phyloP scores from a whole-genome alignment of 139 green algal genomes.

The Limnomonas spitsbergensis region DNA sequence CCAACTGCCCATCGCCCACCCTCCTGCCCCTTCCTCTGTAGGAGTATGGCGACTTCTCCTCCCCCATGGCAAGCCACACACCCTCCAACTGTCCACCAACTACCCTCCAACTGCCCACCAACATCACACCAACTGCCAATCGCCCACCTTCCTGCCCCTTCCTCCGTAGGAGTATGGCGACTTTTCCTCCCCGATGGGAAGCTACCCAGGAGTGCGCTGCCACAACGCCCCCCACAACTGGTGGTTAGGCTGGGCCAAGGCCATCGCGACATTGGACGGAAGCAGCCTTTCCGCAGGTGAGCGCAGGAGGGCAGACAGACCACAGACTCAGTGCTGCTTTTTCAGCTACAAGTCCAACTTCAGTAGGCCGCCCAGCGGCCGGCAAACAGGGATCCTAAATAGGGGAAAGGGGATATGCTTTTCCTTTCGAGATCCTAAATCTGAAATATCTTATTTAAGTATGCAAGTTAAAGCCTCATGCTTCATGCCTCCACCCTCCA shows the following conservation, averaged over 20 bases:
- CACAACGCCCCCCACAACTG: constrained; percentile 1
- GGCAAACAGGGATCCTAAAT: no score
- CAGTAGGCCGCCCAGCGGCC: no score
- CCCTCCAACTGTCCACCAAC: no score
- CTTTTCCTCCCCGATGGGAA: background rate
- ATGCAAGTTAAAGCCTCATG: no score
- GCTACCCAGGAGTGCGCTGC: background rate
- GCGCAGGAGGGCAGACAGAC: no score
- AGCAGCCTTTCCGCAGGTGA: background rate
- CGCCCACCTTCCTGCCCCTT: background rate
- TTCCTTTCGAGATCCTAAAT: no score
- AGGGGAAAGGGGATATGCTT: no score
- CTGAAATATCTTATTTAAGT: no score
- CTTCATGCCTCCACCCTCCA: no score
- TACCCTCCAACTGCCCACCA: no score
- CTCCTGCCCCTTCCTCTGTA: background rate
- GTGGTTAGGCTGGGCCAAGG: background rate
- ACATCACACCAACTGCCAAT: background rate
- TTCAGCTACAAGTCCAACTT: no score
- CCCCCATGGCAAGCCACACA: background rate
- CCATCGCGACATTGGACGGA: background rate
- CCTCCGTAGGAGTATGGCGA: constrained; percentile 5
- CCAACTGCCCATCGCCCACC: background rate
- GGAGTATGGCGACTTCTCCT: constrained; percentile 3
- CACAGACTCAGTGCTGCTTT: no score